A percentile compares a stretch with the other conserved stretches of the same genome.
These are phyloP conservation scores for Solanum corneliomulleri DNA, from an alignment of 257 asterid genomes.

Conservation along the genomic window DNA sequence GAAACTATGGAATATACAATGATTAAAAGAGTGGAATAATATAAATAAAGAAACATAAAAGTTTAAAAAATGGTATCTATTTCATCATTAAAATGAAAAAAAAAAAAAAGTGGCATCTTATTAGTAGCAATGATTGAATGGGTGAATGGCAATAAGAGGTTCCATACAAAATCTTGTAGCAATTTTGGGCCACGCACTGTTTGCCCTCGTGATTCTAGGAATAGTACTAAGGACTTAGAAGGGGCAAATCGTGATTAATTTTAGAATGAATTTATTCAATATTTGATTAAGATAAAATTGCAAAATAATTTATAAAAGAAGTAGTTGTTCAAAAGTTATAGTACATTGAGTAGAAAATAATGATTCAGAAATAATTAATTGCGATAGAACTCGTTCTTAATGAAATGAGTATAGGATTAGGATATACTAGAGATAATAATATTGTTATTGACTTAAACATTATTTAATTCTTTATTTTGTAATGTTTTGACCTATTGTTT, in stretches of 20 bases:
- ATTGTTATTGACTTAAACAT: no score
- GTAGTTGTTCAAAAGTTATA: no score
- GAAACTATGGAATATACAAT: background rate
- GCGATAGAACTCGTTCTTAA: no score
- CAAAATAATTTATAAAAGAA: no score
- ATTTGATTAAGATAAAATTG: background rate
- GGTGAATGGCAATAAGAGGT: constrained; percentile 2
- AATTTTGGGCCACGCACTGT: background rate
- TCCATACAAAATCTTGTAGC: constrained; percentile 11
- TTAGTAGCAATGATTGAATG: constrained; percentile 11
- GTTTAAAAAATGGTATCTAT: background rate
- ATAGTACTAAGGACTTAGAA: background rate
- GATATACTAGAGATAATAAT: background rate
- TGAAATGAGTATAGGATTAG: background rate
- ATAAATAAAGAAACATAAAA: background rate
- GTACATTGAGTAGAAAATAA: no score
- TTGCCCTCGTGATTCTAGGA: background rate
- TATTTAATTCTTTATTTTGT: background rate
- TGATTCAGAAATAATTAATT: no score
- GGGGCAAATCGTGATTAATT: no score
- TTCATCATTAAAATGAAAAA: background rate
- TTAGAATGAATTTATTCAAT: no score
- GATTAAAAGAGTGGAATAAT: background rate
- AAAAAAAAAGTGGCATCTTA: background rate
- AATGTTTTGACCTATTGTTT: background rate